Base-by-base conservation (phyloP, 768 basidiomycete species). In the Multifurca ochricompacta region DNA sequence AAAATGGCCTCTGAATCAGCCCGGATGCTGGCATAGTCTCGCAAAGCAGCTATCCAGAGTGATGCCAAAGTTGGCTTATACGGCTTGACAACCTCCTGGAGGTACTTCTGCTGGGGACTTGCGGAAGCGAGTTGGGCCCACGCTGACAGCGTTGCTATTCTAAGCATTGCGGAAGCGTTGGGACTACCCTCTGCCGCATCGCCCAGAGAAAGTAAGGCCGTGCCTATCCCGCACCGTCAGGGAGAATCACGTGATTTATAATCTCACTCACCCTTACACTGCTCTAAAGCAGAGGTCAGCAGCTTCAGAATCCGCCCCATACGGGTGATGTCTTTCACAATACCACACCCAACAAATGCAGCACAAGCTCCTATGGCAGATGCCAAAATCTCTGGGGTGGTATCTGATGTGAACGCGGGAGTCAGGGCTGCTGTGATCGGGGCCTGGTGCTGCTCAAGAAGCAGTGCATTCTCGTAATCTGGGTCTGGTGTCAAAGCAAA, bases 401-500 rank as follows among this genome's bases (percentile, higher is more conserved):
- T 91, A 65, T 98, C 96, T 0, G 91, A 78, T 1, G 91, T 92
- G 65, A 99, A 98, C 0, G 94, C 93, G 0, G 96, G 95, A 0
- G 95, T 98, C 16, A 98, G 76, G 0, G 96, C 96, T 18, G 96
- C 92, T 2, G 95, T 96, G 56, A 99, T 95, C 0, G 96, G 95
- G 0, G 96, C 95, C 70, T 99, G 96, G 68, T 96, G 88, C 67
- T 99, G 96, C 66, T 99, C 95, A 11, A 99, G 79, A 3, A 99
- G 73, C 5, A 94, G 74, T 0, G 89, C 82, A 55, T 91, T 91
- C 31, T 90, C 87, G 62, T 91, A 98, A 48, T 92, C 92, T 2
- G 93, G 91, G 70, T 99, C 96, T 0, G 91, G 88, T 6, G 89
- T 79, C 27, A 74, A 70, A 2, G 91, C 80, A 69, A 99, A 99